These are phyloP conservation scores for Conoideocrella luteorostrata DNA, from an alignment of 2,329 filamentous ascomycete species.

Conservation along the genomic window DNA sequence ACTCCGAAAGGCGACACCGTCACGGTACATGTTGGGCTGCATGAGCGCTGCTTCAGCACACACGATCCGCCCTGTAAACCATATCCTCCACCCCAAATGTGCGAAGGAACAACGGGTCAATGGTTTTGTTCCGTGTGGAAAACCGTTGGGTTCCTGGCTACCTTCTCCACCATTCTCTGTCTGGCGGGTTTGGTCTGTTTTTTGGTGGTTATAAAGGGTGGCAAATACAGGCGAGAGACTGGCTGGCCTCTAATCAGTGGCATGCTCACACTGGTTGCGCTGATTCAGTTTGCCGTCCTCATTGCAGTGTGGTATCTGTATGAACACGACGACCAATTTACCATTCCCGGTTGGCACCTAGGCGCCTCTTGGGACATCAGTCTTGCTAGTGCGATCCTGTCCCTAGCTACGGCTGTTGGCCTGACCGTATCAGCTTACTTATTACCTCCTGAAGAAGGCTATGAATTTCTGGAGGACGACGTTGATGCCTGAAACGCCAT, in stretches of 20 bases:
- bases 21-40: slow-evolving; percentile 66
- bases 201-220: slow-evolving; percentile 68
- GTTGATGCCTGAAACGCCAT: slow-evolving; percentile 40
- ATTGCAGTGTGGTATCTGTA: slow-evolving; percentile 79
- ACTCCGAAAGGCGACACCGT: slow-evolving; percentile 40
- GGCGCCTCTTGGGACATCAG: slow-evolving; percentile 73
- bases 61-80: slow-evolving; percentile 51
- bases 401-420: slow-evolving; percentile 46
- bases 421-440: slow-evolving; percentile 62
- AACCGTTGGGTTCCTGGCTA: slow-evolving; percentile 80
- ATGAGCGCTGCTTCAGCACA: slow-evolving; percentile 70
- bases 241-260: slow-evolving; percentile 74
- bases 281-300: slow-evolving; percentile 71
- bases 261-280: slow-evolving; percentile 58
- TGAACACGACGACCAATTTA: slow-evolving; percentile 77
- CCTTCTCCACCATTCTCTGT: slow-evolving; percentile 75
- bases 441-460: slow-evolving; percentile 76
- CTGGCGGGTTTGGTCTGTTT: slow-evolving; percentile 76
- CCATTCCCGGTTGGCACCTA: slow-evolving; percentile 70
- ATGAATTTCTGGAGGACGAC: slow-evolving; percentile 59
- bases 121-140: slow-evolving; percentile 92
- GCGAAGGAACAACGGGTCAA: slow-evolving; percentile 39
- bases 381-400: slow-evolving; percentile 47
- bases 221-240: slow-evolving; percentile 69
- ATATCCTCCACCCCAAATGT: slow-evolving; percentile 28